Percentiles rank a stretch among this genome's conserved stretches.
These are phyloP conservation scores for Sambucus nigra DNA, from an alignment of 129 eudicot genomes.

Conservation along the genomic window DNA sequence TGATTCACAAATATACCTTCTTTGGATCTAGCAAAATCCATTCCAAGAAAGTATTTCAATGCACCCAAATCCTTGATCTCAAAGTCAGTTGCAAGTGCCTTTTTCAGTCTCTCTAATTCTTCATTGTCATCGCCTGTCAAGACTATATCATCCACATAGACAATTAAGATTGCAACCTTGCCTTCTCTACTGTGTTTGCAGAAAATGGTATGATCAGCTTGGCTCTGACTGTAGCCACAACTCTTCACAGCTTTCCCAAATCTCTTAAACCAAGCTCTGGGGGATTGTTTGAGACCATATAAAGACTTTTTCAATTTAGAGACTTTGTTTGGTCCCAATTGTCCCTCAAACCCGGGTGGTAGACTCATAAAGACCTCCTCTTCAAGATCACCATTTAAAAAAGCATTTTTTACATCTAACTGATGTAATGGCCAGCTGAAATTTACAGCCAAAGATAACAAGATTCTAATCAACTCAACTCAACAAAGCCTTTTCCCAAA, in stretches of 20 bases:
- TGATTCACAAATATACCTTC: constrained; percentile 1
- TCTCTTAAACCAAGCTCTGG: not conserved
- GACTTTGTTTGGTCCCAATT: not conserved
- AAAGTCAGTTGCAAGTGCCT: not conserved
- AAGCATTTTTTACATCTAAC: constrained; percentile 1
- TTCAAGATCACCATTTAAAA: not conserved
- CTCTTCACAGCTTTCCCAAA: not conserved
- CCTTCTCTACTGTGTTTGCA: not conserved
- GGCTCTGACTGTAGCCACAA: constrained; percentile 4
- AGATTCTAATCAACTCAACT: no score
- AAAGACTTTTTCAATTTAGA: not conserved
- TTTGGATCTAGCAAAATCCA: constrained; percentile 6
- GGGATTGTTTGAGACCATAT: constrained; percentile 3
- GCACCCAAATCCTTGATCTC: constrained; percentile 11
- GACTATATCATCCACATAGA: constrained; percentile 15
- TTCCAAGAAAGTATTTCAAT: constrained; percentile 4
- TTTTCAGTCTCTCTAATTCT: not conserved
- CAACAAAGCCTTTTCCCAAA: no score
- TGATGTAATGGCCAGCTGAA: not conserved
- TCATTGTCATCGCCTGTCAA: not conserved
- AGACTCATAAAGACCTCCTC: not conserved
- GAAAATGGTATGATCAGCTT: not conserved
- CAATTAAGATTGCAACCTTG: not conserved
- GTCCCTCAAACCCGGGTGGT: not conserved
- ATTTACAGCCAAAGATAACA: not conserved